Percentiles rank a stretch among this genome's conserved stretches.
These are phyloP conservation scores for Epichloe brachyelytri DNA, from an alignment of 2,329 filamentous ascomycete species.

Conservation along the genomic window DNA sequence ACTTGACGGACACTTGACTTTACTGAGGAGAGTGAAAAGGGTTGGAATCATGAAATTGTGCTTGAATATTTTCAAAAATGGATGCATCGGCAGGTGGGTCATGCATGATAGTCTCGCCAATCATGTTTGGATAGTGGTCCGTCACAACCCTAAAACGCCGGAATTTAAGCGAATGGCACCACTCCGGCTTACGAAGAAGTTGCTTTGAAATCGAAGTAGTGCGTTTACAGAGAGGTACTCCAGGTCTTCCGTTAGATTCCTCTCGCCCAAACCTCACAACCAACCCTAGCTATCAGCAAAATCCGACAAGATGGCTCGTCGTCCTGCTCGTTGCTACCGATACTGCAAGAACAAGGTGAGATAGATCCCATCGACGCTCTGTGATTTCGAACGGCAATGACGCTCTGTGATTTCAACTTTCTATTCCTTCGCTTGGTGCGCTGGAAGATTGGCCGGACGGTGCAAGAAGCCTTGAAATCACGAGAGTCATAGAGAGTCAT, in stretches of 20 bases:
- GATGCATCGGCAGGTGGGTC: background rate
- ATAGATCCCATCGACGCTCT: slow-evolving; percentile 12
- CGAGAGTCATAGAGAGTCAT: background rate
- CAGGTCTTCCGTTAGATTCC: slow-evolving; percentile 15
- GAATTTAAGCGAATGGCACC: slow-evolving; percentile 23
- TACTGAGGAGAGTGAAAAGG: slow-evolving; percentile 11
- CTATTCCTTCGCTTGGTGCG: background rate
- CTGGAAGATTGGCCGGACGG: background rate
- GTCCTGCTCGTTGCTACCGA: slow-evolving; percentile 98
- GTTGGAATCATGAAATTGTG: background rate
- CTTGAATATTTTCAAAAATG: background rate
- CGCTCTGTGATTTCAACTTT: background rate
- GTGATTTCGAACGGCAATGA: background rate
- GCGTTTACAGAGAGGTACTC: slow-evolving; percentile 18
- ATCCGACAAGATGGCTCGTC: slow-evolving; percentile 92
- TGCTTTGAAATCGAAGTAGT: slow-evolving; percentile 44
- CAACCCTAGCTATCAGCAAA: slow-evolving; percentile 23
- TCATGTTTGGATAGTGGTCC: background rate
- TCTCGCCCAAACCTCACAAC: slow-evolving; percentile 24
- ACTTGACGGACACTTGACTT: slow-evolving; percentile 13
- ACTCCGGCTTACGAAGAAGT: slow-evolving; percentile 16
- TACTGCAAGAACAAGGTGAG: slow-evolving; percentile 99
- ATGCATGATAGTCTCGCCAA: background rate
- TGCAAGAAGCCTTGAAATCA: background rate
- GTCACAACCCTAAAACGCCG: slow-evolving; percentile 27